Conservation (phyloP, 257 asterid species). For the Agastache rugosa region DNA sequence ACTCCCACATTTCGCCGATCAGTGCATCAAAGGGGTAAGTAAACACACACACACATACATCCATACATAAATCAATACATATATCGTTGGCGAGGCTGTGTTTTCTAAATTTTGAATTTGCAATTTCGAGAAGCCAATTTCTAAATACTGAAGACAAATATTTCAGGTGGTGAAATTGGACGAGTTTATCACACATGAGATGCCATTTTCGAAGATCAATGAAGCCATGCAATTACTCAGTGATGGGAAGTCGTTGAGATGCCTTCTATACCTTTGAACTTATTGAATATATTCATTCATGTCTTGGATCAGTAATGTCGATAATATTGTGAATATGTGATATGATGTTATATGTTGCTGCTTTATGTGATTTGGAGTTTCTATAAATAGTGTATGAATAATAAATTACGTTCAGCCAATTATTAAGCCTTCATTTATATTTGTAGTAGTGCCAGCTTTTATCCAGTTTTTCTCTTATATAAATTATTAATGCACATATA, state of each 20-base stretch:
- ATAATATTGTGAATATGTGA: neutral
- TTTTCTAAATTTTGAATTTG: no score
- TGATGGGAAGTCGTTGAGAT: constrained; percentile 83
- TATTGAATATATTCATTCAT: neutral
- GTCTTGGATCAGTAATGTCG: neutral
- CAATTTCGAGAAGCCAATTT: no score
- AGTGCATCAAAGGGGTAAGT: constrained; percentile 74
- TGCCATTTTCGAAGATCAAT: constrained; percentile 72
- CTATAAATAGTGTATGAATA: no score
- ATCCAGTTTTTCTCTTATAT: no score
- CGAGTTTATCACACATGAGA: constrained; percentile 79
- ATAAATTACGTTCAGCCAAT: no score
- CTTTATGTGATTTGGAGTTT: neutral
- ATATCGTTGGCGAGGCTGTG: no score
- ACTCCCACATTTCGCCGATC: constrained; percentile 66
- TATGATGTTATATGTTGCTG: neutral
- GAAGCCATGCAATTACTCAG: constrained; percentile 73
- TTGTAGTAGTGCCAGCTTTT: no score
- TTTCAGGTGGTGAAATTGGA: constrained; percentile 81
- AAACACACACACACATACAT: neutral
- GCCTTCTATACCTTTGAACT: constrained; percentile 66
- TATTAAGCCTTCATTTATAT: no score
- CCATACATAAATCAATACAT: no score
- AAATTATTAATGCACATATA: no score
- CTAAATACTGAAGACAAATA: neutral